These are phyloP conservation scores for Baudoinia panamericana DNA, from an alignment of 495 filamentous ascomycete genomes.

Conservation along the genomic window DNA sequence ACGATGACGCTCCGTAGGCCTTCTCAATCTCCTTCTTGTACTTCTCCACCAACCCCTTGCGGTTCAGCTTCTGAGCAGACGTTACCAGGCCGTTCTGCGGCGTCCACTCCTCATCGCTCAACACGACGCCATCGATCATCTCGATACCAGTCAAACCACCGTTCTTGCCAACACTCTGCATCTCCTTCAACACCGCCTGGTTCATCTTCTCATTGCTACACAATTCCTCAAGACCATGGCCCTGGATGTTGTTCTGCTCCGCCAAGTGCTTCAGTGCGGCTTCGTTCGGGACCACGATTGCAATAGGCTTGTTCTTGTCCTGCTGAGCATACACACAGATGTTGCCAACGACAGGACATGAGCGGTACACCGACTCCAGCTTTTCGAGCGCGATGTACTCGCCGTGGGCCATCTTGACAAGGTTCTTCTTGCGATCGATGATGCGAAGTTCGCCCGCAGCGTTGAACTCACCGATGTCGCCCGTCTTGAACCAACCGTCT, in stretches of 20 bases:
- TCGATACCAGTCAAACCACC: constrained; percentile 76
- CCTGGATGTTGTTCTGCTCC: constrained; percentile 53
- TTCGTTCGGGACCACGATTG: constrained; percentile 88
- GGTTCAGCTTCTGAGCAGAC: constrained; percentile 66
- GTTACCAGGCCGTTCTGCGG: constrained; percentile 68
- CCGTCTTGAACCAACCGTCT: constrained; percentile 93
- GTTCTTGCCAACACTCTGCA: constrained; percentile 59
- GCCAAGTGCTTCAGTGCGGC: constrained; percentile 75
- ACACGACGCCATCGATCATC: constrained; percentile 80
- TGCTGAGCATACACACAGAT: constrained; percentile 86
- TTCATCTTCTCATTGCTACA: constrained; percentile 77
- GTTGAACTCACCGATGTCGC: constrained; percentile 88
- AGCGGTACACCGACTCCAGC: constrained; percentile 89
- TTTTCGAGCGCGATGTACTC: constrained; percentile 99
- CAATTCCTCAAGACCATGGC: constrained; percentile 58
- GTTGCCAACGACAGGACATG: constrained; percentile 72
- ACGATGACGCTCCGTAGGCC: constrained; percentile 42
- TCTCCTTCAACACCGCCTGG: constrained; percentile 61
- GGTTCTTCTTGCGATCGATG: constrained; percentile 96
- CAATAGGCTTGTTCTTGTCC: constrained; percentile 72
- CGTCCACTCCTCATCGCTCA: constrained; percentile 96
- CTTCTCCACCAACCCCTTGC: constrained; percentile 50
- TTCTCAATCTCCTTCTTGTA: constrained; percentile 52
- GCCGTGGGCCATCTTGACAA: constrained; percentile 89
- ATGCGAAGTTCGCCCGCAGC: constrained; percentile 66